phyloP scores from a whole-genome alignment of 2,329 filamentous ascomycete genomes.

The Fonsecaea pugnacius region DNA sequence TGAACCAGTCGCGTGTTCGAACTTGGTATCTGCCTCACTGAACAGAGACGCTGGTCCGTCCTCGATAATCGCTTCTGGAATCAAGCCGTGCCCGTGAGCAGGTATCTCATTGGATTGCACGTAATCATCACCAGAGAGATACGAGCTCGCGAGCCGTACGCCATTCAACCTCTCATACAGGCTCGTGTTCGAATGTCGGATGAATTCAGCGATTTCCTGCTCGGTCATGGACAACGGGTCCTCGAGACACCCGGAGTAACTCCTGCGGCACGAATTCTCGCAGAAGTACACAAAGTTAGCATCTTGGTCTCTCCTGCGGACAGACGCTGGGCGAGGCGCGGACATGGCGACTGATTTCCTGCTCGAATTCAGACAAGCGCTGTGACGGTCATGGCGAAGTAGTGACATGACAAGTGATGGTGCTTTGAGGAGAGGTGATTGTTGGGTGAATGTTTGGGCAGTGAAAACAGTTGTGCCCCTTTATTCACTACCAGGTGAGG shows the following conservation, averaged over 20 bases:
- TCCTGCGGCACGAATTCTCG: slow-evolving; percentile 13
- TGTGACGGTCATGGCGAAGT: neutral
- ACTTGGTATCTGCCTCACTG: neutral
- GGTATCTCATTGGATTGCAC: neutral
- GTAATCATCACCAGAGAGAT: slow-evolving; percentile 12
- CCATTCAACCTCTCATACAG: slow-evolving; percentile 21
- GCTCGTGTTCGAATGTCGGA: slow-evolving; percentile 12
- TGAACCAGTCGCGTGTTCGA: neutral
- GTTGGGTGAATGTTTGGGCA: neutral
- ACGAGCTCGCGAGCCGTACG: slow-evolving; percentile 17
- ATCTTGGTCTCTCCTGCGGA: slow-evolving; percentile 6
- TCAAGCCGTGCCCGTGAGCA: neutral
- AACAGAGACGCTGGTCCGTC: neutral
- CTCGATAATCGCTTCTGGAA: neutral
- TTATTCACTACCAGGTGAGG: slow-evolving; percentile 12
- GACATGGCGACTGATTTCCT: neutral
- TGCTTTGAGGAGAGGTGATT: neutral
- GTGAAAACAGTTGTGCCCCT: neutral
- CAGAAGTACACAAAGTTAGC: slow-evolving; percentile 21
- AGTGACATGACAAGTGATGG: neutral
- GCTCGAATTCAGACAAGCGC: neutral
- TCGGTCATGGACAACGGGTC: slow-evolving; percentile 21
- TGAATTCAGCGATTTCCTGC: slow-evolving; percentile 18
- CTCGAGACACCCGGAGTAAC: slow-evolving; percentile 22
- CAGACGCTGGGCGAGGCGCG: neutral